Base-by-base conservation (phyloP, 768 basidiomycete species). In the Boletus huronensis region DNA sequence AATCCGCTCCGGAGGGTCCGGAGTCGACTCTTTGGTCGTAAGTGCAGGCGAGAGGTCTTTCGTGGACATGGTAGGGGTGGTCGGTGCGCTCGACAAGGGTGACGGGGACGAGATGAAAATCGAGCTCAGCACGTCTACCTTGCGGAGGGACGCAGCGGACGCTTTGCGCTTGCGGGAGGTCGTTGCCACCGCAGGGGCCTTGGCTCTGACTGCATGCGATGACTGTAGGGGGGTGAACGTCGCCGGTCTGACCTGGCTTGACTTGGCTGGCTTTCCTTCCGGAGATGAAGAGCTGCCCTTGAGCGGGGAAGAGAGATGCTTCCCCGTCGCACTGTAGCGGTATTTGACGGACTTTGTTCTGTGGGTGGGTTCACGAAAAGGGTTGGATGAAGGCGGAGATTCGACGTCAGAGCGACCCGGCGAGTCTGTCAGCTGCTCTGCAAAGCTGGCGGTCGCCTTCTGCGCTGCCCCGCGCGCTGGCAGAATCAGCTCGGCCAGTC, bases 391-490 rank as follows among this genome's bases (percentile, higher is more conserved):
- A 0, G 52, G 26, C 0, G 61, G 54, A 5, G 59, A 47, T 36
- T 62, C 70, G 28, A 36, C 55, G 21, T 72, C 70, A 21, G 70
- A 60, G 42, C 55, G 58, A 48, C 51, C 52, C 36, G 66, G 52
- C 19, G 66, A 63, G 63, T 68, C 58, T 17, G 59, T 61, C 34
- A 70, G 65, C 40, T 77, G 75, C 10, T 60, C 66, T 42, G 67
- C 60, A 55, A 78, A 64, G 50, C 57, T 64, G 4, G 62, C 68
- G 2, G 60, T 51, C 42, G 76, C 76, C 21, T 59, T 65, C 45
- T 63, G 49, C 0, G 74, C 75, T 3, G 75, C 72, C 25, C 64
- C 67, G 8, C 75, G 74, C 29, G 59, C 50, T 7, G 73, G 70
- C 9, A 65, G 34, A 16, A 63, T 49, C 8, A 35, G 54, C 10